Evolutionary conservation across 192 early-diverging fungal species (phyloP).

Genomic region (Umbelopsis vinacea): DNA sequence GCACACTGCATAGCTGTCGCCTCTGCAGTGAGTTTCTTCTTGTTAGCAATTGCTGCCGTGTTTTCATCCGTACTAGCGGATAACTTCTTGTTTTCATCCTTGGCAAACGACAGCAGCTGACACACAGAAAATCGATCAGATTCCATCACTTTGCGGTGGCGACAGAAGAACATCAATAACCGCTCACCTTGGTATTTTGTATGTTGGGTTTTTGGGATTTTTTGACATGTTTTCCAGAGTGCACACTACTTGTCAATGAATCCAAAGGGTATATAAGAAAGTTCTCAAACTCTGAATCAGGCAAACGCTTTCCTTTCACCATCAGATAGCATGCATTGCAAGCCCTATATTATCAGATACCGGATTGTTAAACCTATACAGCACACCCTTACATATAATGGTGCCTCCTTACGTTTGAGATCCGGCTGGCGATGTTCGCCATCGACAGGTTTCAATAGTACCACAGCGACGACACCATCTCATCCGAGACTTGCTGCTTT

Average conservation of each 20-base stretch:
- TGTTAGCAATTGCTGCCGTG: neutral
- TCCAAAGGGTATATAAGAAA: neutral
- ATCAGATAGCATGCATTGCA: neutral
- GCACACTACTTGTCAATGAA: neutral
- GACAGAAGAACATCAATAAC: no score
- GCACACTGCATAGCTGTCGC: neutral
- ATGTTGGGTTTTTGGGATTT: neutral
- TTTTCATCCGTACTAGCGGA: neutral
- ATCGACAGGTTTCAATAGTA: constrained; percentile 23
- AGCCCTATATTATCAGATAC: neutral
- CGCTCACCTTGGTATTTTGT: neutral
- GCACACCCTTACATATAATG: neutral
- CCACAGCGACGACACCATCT: constrained; percentile 30
- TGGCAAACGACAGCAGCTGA: no score
- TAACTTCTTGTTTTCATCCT: no score
- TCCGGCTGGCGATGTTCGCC: constrained; percentile 28
- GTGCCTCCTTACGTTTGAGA: constrained; percentile 20
- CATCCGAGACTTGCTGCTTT: neutral
- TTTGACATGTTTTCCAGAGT: neutral
- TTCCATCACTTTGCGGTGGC: no score
- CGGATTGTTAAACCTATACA: neutral
- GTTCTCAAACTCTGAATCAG: neutral
- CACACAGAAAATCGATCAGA: no score
- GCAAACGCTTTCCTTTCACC: neutral
- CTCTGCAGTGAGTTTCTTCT: neutral